Evolutionary conservation across 441 rosid species (phyloP).

Genomic region (Gossypium laxum): DNA sequence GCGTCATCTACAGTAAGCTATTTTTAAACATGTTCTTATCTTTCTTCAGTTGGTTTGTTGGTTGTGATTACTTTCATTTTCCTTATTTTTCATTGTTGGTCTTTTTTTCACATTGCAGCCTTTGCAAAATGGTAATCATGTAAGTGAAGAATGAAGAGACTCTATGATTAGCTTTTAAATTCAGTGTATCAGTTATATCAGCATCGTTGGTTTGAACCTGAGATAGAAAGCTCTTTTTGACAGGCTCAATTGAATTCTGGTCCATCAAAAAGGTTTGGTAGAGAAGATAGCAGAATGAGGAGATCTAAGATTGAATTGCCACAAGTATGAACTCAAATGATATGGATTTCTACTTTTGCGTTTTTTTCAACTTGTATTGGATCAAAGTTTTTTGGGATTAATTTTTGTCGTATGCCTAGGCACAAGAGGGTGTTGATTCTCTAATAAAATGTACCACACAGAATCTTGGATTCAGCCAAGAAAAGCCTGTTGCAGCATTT

Average conservation of each 20-base stretch:
- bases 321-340: constrained; percentile 38
- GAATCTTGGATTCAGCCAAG: constrained; percentile 63
- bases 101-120: constrained; percentile 39
- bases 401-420: constrained; percentile 19
- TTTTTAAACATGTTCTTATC: constrained; percentile 7
- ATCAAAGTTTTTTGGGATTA: constrained; percentile 13
- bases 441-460: constrained; percentile 50
- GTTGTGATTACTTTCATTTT: constrained; percentile 16
- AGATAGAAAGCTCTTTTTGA: constrained; percentile 19
- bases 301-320: constrained; percentile 46
- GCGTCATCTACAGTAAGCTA: constrained; percentile 38
- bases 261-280: constrained; percentile 37
- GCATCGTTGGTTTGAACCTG: constrained; percentile 16
- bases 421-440: constrained; percentile 59
- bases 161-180: constrained; percentile 10
- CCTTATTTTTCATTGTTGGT: constrained; percentile 18
- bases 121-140: constrained; percentile 64
- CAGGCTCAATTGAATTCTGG: constrained; percentile 41
- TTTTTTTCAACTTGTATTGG: neutral
- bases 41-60: neutral
- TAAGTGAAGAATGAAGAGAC: constrained; percentile 28
- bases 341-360: constrained; percentile 13
- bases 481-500: constrained; percentile 73
- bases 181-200: constrained; percentile 11
- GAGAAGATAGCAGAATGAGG: constrained; percentile 33